Evolutionary conservation across 129 eudicot genomes (phyloP).

Genomic region (Helichrysum umbraculigerum): DNA sequence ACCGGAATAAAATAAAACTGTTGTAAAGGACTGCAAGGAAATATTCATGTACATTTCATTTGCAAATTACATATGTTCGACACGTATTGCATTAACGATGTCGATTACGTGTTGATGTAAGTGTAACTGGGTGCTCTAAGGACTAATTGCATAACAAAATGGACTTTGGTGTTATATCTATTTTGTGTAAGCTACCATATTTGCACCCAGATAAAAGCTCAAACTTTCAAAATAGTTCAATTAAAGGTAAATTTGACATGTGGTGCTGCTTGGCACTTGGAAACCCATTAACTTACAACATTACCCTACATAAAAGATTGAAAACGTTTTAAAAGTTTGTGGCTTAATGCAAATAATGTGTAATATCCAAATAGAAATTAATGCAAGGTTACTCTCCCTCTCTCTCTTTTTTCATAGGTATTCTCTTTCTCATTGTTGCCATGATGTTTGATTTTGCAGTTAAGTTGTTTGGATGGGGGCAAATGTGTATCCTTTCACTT

Average conservation of each 20-base stretch:
- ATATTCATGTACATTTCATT: not conserved
- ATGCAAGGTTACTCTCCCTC: not conserved
- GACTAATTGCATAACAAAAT: not conserved
- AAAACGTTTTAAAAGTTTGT: not conserved
- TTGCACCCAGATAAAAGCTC: not conserved
- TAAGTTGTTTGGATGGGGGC: slow-evolving; percentile 55
- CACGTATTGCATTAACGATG: not conserved
- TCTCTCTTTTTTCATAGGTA: not conserved
- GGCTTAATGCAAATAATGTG: not conserved
- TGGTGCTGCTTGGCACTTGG: not conserved
- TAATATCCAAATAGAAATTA: not conserved
- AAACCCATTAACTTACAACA: not conserved
- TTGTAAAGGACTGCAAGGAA: not conserved
- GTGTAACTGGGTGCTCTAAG: not conserved
- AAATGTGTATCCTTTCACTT: slow-evolving; percentile 67
- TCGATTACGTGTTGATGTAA: not conserved
- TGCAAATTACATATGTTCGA: slow-evolving; percentile 2
- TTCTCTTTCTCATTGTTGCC: slow-evolving; percentile 14
- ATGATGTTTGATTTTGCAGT: slow-evolving; percentile 48
- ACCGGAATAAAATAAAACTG: not conserved
- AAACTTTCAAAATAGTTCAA: not conserved
- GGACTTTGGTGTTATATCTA: not conserved
- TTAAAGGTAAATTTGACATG: not conserved
- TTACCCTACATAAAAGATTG: not conserved
- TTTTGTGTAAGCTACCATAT: not conserved